A percentile compares a stretch with the other conserved stretches of the same genome.
These are phyloP conservation scores for Monosporozyma yasuniensis DNA, from an alignment of 805 yeast species.

Conservation along the genomic window DNA sequence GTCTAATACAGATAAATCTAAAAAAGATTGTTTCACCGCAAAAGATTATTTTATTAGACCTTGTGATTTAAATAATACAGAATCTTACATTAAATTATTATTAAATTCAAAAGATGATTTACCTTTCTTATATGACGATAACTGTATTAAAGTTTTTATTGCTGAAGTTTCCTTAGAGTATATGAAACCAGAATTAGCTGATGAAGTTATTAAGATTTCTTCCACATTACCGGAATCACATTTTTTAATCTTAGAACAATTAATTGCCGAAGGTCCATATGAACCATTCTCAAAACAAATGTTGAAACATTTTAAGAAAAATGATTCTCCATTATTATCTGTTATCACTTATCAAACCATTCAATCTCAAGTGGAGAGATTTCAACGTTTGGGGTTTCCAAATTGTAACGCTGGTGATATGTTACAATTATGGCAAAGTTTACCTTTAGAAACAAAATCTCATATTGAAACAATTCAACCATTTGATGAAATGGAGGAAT, in stretches of 20 bases:
- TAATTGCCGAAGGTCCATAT: conserved; percentile 50
- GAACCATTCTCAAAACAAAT: conserved; percentile 69
- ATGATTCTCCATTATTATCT: conserved; percentile 61
- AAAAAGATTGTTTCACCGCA: conserved; percentile 25
- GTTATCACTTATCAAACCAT: conserved; percentile 48
- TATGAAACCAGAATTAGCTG: conserved; percentile 60
- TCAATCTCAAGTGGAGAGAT: conserved; percentile 42
- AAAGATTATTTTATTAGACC: conserved; percentile 48
- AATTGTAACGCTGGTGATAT: conserved; percentile 46
- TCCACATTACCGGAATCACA: conserved; percentile 40
- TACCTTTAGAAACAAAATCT: conserved; percentile 32
- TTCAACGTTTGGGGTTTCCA: conserved; percentile 37
- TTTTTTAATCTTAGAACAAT: conserved; percentile 60
- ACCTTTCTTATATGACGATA: conserved; percentile 14
- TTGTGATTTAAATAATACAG: conserved; percentile 51
- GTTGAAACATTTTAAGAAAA: conserved; percentile 59
- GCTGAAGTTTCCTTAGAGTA: conserved; percentile 82
- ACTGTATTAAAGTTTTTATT: conserved; percentile 48
- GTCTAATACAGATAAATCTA: neutral
- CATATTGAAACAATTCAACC: conserved; percentile 47
- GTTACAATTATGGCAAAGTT: conserved; percentile 49
- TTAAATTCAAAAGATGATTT: conserved; percentile 1
- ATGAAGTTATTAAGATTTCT: conserved; percentile 46
- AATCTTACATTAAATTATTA: conserved; percentile 28
- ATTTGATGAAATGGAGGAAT: conserved; percentile 83